A percentile compares a stretch with the other conserved stretches of the same genome.
Evolutionary conservation across 371 early-diverging fungal species (phyloP).

Genomic region (Lichtheimia ramosa): DNA sequence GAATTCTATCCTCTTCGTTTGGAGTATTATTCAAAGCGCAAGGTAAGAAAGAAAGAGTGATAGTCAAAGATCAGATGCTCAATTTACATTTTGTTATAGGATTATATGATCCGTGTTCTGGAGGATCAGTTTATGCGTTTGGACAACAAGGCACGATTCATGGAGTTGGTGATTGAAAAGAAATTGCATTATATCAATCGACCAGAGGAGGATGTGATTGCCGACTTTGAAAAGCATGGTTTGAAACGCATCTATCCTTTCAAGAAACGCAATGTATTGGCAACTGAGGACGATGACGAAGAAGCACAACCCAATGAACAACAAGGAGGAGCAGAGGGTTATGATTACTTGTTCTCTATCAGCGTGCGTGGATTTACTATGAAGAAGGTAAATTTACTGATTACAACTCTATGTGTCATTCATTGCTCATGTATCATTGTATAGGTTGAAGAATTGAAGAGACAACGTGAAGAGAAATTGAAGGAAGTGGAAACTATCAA

Average conservation of each 20-base stretch:
- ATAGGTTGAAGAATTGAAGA: slow-evolving; percentile 75
- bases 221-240: slow-evolving; percentile 75
- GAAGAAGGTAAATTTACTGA: slow-evolving; percentile 67
- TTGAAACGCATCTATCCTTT: slow-evolving; percentile 64
- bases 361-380: slow-evolving; percentile 90
- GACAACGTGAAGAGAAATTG: slow-evolving; percentile 72
- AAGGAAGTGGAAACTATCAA: slow-evolving; percentile 73
- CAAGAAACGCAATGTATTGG: slow-evolving; percentile 40
- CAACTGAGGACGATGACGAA: slow-evolving; percentile 48
- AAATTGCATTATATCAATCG: slow-evolving; percentile 87
- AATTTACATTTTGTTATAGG: slow-evolving; percentile 2
- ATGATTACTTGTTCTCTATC: slow-evolving; percentile 95
- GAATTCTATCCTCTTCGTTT: slow-evolving; percentile 95
- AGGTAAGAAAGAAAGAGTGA: slow-evolving; percentile 52
- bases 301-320: slow-evolving; percentile 4
- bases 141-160: slow-evolving; percentile 94
- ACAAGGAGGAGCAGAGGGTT: slow-evolving; percentile 55
- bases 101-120: slow-evolving; percentile 58
- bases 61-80: background rate
- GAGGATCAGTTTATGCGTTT: slow-evolving; percentile 75
- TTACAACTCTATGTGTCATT: background rate
- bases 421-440: background rate
- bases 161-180: slow-evolving; percentile 88
- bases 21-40: slow-evolving; percentile 89
- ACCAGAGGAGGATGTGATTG: slow-evolving; percentile 78